These are phyloP conservation scores for Chaetoceros tenuissimus DNA, from an alignment of 108 stramenopile genomes.

Conservation along the genomic window DNA sequence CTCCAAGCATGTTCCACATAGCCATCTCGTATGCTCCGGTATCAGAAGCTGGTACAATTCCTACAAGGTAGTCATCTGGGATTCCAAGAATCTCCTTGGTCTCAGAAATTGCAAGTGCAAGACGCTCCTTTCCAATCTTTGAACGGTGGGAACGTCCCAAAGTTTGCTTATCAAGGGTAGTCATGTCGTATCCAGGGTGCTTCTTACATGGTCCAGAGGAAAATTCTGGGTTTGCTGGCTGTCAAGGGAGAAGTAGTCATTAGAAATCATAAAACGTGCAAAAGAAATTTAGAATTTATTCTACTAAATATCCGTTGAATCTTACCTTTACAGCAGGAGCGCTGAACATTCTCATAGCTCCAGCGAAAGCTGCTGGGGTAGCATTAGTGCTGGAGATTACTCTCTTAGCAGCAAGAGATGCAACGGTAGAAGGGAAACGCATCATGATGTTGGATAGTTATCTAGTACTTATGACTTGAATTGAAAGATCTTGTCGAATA, in stretches of 20 bases:
- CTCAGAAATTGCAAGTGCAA: slow-evolving; percentile 90
- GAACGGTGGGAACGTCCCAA: slow-evolving; percentile 97
- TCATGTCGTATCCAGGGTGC: slow-evolving; percentile 89
- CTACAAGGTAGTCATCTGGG: slow-evolving; percentile 91
- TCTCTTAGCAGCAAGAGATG: background rate
- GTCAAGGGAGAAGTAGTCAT: background rate
- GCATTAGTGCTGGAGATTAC: background rate
- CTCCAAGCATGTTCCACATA: slow-evolving; percentile 99
- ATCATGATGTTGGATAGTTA: no score
- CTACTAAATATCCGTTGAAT: background rate
- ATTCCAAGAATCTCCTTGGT: slow-evolving; percentile 89
- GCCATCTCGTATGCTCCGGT: slow-evolving; percentile 99
- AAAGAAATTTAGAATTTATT: background rate
- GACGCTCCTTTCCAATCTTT: slow-evolving; percentile 94
- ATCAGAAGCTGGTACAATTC: slow-evolving; percentile 98
- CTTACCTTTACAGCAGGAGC: background rate
- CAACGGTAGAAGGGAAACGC: background rate
- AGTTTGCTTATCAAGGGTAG: slow-evolving; percentile 58
- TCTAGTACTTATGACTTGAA: no score
- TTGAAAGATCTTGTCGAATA: no score
- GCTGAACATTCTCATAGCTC: background rate
- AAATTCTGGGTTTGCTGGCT: slow-evolving; percentile 86
- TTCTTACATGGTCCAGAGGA: slow-evolving; percentile 98
- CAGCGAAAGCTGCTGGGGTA: background rate
- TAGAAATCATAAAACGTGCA: background rate